Evolutionary conservation across 2,329 filamentous ascomycete genomes (phyloP).

Genomic region (Purpureocillium lavendulum): DNA sequence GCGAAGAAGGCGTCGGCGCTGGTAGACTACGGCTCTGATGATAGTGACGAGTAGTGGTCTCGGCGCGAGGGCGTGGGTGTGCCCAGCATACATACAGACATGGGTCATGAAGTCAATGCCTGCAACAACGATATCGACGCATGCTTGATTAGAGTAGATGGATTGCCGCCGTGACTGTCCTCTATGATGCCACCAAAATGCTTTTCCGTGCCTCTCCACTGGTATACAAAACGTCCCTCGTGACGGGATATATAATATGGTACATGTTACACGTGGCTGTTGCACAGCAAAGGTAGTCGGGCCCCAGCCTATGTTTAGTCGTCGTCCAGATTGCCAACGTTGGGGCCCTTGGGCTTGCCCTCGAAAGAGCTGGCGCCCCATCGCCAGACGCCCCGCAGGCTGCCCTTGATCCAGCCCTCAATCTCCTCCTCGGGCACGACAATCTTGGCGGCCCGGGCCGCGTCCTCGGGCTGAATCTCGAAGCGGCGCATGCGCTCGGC

Average conservation of each 20-base stretch:
- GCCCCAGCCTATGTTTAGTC: too few relatives aligned
- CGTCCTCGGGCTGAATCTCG: conserved; percentile 59
- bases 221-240: background rate
- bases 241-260: too few relatives aligned
- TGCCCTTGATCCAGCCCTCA: conserved; percentile 60
- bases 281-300: too few relatives aligned
- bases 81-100: too few relatives aligned
- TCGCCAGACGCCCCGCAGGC: conserved; percentile 41
- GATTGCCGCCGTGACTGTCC: conserved; percentile 1
- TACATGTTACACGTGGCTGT: too few relatives aligned
- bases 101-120: too few relatives aligned
- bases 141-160: conserved; percentile 4
- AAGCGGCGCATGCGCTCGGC: conserved; percentile 74
- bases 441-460: conserved; percentile 55
- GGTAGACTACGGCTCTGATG: conserved; percentile 50
- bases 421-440: conserved; percentile 59
- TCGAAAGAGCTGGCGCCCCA: conserved; percentile 37
- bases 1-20: conserved; percentile 26
- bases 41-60: conserved; percentile 29
- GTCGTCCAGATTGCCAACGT: conserved; percentile 30
- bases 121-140: background rate
- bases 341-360: conserved; percentile 30
- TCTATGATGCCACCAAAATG: conserved; percentile 1
- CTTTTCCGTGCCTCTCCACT: background rate
- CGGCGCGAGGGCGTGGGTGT: background rate